Evolutionary conservation across 2,329 filamentous ascomycete genomes (phyloP).

Genomic region (Simplicillium sp.): DNA sequence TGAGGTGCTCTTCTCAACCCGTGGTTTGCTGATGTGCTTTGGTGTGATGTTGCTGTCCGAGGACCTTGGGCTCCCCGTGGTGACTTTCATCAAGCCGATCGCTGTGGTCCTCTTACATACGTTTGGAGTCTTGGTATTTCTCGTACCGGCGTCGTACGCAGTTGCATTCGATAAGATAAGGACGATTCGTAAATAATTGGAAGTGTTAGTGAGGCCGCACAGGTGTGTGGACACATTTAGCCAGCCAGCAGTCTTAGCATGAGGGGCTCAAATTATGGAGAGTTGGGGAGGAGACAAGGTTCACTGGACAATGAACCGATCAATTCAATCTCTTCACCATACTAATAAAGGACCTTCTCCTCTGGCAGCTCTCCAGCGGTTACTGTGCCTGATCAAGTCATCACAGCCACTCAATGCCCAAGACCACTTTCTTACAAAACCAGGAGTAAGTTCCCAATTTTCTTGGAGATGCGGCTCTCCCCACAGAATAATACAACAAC

Average conservation of each 20-base stretch:
- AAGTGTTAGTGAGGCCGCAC: too few relatives aligned
- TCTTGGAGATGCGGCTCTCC: conserved; percentile 12
- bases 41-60: not conserved
- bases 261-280: too few relatives aligned
- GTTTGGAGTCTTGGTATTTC: not conserved
- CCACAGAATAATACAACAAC: conserved; percentile 9
- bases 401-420: conserved; percentile 13
- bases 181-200: too few relatives aligned
- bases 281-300: too few relatives aligned
- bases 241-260: too few relatives aligned
- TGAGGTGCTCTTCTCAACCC: not conserved
- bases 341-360: conserved; percentile 9
- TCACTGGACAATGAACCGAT: too few relatives aligned
- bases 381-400: conserved; percentile 10
- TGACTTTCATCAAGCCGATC: not conserved
- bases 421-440: conserved; percentile 12
- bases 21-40: not conserved
- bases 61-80: not conserved
- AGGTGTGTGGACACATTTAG: too few relatives aligned
- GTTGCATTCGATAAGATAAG: not conserved
- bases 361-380: conserved; percentile 12
- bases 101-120: not conserved
- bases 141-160: not conserved
- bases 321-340: too few relatives aligned
- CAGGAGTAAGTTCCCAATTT: conserved; percentile 14